Conservation (phyloP, 805 yeast species). For the Wickerhamiella vanderwaltii region DNA sequence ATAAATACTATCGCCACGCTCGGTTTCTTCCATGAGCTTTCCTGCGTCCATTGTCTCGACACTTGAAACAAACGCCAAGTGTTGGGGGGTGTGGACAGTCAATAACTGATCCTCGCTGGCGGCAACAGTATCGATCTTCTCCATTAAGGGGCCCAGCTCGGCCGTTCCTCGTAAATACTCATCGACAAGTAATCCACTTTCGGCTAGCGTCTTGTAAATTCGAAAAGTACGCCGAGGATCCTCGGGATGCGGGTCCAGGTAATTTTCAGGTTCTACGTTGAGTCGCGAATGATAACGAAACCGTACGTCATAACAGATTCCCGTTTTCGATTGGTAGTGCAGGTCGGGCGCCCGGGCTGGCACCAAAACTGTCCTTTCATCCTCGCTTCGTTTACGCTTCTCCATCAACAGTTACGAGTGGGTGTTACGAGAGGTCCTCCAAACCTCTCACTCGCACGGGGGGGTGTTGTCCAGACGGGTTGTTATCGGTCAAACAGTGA, state of each 20-base stretch:
- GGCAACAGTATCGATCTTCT: constrained; percentile 79
- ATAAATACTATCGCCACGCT: constrained; percentile 86
- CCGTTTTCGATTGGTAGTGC: constrained; percentile 46
- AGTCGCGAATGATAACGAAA: constrained; percentile 96
- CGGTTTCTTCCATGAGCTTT: constrained; percentile 67
- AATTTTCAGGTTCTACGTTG: constrained; percentile 81
- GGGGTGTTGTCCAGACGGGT: no score
- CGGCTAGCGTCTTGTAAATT: constrained; percentile 85
- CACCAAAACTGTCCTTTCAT: constrained; percentile 3
- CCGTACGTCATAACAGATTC: constrained; percentile 88
- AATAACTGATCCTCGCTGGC: constrained; percentile 79
- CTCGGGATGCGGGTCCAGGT: constrained; percentile 97
- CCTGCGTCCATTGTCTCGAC: constrained; percentile 71
- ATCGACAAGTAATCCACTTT: constrained; percentile 79
- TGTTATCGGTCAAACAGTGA: no score
- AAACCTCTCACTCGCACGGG: no score
- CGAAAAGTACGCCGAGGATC: constrained; percentile 94
- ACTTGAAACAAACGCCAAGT: constrained; percentile 58
- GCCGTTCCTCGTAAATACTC: constrained; percentile 58
- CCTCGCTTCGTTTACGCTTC: constrained; percentile 8
- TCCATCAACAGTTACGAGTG: constrained; percentile 8
- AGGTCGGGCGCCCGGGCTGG: constrained; percentile 9
- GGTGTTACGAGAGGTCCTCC: no score
- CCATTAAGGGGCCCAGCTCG: constrained; percentile 76
- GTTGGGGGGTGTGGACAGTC: constrained; percentile 73